Conservation (phyloP, 139 green algal genomes). For the Volvox africanus region DNA sequence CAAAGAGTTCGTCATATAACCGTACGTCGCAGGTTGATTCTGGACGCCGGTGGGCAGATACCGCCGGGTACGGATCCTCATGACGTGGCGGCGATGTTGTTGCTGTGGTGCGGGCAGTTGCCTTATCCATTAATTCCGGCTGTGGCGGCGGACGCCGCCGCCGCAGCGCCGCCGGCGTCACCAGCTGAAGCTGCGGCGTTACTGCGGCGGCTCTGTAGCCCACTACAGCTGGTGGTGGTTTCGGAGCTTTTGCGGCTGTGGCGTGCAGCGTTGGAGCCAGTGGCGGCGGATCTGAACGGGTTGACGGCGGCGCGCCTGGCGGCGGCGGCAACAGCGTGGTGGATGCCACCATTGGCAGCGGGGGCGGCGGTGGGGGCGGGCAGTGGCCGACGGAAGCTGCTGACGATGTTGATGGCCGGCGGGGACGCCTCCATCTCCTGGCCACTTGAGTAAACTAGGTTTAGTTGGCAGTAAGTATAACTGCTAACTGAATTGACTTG, state of each 20-base stretch:
- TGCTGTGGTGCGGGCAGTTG: slow-evolving; percentile 48
- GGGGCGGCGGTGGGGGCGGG: slow-evolving; percentile 9
- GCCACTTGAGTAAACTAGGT: no score
- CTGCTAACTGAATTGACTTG: no score
- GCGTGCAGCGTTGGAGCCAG: slow-evolving; percentile 1
- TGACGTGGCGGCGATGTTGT: slow-evolving; percentile 50
- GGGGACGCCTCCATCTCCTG: neutral
- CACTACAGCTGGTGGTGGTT: neutral
- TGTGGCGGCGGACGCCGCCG: slow-evolving; percentile 31
- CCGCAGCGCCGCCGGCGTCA: neutral
- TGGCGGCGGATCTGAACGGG: neutral
- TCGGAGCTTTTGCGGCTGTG: neutral
- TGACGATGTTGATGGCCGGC: neutral
- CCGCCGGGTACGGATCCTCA: slow-evolving; percentile 1
- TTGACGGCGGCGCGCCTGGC: neutral
- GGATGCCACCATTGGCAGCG: slow-evolving; percentile 13
- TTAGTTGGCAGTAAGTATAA: no score
- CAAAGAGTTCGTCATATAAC: no score
- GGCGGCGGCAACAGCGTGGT: slow-evolving; percentile 10
- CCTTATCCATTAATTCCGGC: slow-evolving; percentile 32
- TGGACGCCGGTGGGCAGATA: slow-evolving; percentile 9
- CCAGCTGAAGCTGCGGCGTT: slow-evolving; percentile 10
- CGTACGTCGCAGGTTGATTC: neutral
- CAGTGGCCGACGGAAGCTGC: neutral
- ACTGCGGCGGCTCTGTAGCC: slow-evolving; percentile 15